These are phyloP conservation scores for Persicaria maculosa DNA, from an alignment of 148 eudicot species.

Conservation along the genomic window DNA sequence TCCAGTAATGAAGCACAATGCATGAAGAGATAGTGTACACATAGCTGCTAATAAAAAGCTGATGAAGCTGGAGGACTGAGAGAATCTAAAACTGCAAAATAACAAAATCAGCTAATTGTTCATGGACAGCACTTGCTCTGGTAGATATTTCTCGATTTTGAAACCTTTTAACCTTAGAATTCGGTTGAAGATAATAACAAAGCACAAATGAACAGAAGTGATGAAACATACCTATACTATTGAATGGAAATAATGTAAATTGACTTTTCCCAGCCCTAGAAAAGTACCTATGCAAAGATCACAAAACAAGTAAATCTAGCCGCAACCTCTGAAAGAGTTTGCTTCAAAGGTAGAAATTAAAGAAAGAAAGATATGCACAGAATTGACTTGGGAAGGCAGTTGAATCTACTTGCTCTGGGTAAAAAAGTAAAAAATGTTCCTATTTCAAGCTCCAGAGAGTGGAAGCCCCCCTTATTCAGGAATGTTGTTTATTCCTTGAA, in stretches of 20 bases:
- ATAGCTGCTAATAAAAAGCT: neutral
- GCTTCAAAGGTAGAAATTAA: neutral
- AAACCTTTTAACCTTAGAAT: too few species aligned
- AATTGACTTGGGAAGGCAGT: neutral
- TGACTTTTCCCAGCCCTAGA: neutral
- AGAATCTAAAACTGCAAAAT: neutral
- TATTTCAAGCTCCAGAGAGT: neutral
- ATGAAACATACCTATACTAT: too few species aligned
- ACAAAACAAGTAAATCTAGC: neutral
- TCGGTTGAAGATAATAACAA: too few species aligned
- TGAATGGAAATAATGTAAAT: neutral
- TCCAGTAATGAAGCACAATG: too few species aligned
- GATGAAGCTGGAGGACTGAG: neutral
- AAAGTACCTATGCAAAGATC: neutral
- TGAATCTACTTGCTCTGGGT: neutral
- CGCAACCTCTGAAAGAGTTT: neutral
- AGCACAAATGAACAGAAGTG: too few species aligned
- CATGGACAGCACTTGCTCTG: too few species aligned
- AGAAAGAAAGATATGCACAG: neutral
- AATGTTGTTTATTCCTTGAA: neutral
- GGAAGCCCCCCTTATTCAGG: neutral
- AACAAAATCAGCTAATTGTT: too few species aligned
- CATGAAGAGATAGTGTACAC: neutral
- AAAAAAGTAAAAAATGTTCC: neutral
- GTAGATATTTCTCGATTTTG: too few species aligned